A percentile compares a stretch with the other conserved stretches of the same genome.
Evolutionary conservation across 257 asterid species (phyloP).

Genomic region (Plantago elongata): DNA sequence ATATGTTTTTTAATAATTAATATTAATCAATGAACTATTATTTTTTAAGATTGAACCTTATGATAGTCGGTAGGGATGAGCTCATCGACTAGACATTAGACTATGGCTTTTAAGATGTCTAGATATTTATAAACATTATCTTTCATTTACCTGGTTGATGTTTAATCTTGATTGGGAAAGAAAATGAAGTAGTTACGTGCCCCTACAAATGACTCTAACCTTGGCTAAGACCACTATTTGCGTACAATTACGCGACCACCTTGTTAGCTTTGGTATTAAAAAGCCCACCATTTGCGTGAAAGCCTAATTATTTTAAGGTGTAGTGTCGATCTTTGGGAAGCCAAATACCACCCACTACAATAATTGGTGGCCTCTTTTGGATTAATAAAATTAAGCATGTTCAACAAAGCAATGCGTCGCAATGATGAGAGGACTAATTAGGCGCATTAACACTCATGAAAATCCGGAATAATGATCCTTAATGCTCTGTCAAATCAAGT

Average conservation of each 20-base stretch:
- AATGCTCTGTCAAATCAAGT: conserved; percentile 16
- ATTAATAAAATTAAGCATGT: neutral
- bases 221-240: conserved; percentile 3
- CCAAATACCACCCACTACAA: conserved; percentile 30
- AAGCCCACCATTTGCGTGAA: neutral
- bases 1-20: too few species aligned
- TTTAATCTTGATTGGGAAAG: too few species aligned
- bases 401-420: conserved; percentile 20
- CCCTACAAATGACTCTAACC: too few species aligned
- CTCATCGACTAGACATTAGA: too few species aligned
- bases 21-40: too few species aligned
- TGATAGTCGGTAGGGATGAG: too few species aligned
- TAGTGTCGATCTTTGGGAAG: conserved; percentile 35
- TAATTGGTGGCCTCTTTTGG: conserved; percentile 20
- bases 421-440: conserved; percentile 23
- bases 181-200: too few species aligned
- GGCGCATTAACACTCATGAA: conserved; percentile 16
- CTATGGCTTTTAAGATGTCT: too few species aligned
- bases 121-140: too few species aligned
- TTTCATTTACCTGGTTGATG: too few species aligned
- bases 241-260: neutral
- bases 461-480: conserved; percentile 16
- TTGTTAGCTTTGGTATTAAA: neutral
- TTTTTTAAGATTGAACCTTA: too few species aligned
- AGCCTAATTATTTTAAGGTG: conserved; percentile 1